phyloP scores from a whole-genome alignment of 73 alveolate species.

The Tetrahymena thermophila region DNA sequence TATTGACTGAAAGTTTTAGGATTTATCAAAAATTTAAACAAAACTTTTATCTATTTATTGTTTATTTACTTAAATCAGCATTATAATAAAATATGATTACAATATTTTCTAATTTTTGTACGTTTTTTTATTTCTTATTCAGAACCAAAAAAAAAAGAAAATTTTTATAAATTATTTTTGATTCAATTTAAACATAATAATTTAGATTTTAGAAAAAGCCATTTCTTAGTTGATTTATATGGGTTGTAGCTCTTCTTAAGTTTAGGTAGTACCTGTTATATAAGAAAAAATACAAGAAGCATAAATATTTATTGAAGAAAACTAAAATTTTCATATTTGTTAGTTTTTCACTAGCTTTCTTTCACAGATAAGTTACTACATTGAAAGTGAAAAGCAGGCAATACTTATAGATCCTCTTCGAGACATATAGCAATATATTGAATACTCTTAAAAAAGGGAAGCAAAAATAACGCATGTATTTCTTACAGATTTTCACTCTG shows the following conservation, averaged over 20 bases:
- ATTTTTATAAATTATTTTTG: too few relatives aligned
- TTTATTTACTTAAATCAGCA: too few relatives aligned
- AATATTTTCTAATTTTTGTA: too few relatives aligned
- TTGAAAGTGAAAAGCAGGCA: conserved; percentile 31
- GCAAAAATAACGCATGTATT: conserved; percentile 17
- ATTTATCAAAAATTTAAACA: too few relatives aligned
- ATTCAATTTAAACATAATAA: too few relatives aligned
- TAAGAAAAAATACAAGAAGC: background rate
- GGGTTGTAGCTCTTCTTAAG: background rate
- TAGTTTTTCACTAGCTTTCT: background rate
- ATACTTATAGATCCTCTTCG: conserved; percentile 39
- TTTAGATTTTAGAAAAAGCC: background rate
- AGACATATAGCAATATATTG: conserved; percentile 30
- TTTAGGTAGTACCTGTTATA: background rate
- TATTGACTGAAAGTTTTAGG: too few relatives aligned
- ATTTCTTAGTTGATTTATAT: too few relatives aligned
- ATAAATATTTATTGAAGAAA: background rate
- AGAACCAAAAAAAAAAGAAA: too few relatives aligned
- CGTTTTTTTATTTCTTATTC: too few relatives aligned
- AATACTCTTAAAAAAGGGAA: background rate
- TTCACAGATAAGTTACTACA: conserved; percentile 35
- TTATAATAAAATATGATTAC: too few relatives aligned
- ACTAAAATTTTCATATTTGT: background rate
- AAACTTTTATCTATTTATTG: too few relatives aligned
- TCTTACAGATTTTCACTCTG: conserved; percentile 46